Conservation (phyloP, 2,329 filamentous ascomycete species). For the Didymella pinodella region DNA sequence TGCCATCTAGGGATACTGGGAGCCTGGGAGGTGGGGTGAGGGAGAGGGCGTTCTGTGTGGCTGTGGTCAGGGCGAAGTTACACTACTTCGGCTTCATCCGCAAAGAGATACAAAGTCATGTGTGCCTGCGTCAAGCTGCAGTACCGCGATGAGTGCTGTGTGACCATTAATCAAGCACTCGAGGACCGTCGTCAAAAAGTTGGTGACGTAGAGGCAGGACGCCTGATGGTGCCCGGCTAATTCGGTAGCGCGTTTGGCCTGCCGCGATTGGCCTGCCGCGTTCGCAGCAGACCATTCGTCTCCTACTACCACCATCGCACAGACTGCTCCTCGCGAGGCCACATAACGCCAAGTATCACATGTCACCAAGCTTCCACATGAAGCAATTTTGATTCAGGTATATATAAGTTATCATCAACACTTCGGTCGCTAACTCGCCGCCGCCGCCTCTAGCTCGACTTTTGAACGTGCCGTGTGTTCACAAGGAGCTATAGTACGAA, state of each 20-base stretch:
- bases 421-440: not conserved
- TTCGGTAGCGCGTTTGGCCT: not conserved
- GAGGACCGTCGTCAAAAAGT: not conserved
- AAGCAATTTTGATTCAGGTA: not conserved
- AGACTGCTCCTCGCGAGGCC: not conserved
- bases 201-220: not conserved
- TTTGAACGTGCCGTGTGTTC: not conserved
- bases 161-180: not conserved
- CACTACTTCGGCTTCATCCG: no score
- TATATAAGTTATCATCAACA: not conserved
- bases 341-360: not conserved
- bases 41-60: not conserved
- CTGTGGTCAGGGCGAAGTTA: not conserved
- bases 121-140: not conserved
- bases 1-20: not conserved
- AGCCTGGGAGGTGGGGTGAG: not conserved
- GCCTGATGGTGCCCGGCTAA: not conserved
- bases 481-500: not conserved
- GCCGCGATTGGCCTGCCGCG: not conserved
- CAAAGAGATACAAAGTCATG: not conserved
- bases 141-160: not conserved
- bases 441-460: not conserved
- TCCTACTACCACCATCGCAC: not conserved
- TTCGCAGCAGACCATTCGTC: not conserved
- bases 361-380: not conserved